Evolutionary conservation across 177 flowering plant species (phyloP), one percentile per base, ranked within the genome.

Genomic region (Vitis hybrid): DNA sequence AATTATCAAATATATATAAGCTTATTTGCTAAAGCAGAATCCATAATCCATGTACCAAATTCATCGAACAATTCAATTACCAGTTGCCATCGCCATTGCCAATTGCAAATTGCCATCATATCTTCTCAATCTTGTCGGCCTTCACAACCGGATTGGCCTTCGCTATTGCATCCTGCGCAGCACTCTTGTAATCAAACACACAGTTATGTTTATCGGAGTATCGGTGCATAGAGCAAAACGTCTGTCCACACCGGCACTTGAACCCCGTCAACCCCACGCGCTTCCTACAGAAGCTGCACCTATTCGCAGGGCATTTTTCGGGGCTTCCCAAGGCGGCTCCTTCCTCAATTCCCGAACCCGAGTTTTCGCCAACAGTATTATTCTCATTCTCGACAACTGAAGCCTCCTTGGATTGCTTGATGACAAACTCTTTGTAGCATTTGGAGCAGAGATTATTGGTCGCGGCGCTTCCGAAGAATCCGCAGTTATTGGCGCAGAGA

Each of bases 251-350:
- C 62, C 81, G 62, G 72, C 91, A 88, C 73, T 81, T 82, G 62
- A 86, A 88, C 12, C 89, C 89, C 1, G 86, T 78, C 56, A 88
- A 62, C 15, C 91, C 91, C 6, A 86, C 86, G 52, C 82, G 70
- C 77, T 88, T 86, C 49, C 54, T 75, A 66, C 88, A 86, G 46
- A 67, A 60, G 52, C n/a, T 59, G 74, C 90, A 86, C 49, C 86
- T 61, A 46, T 86, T 86, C 2, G 82, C 64, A 10, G 74, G 67
- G 55, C 49, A 72, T 14, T 50, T 73, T 63, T 19, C 66, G 15
- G 67, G 74, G 16, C 60, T 74, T 66, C 19, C 80, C 51, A 70
- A 64, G 50, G 72, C 60, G 10, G 67, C 27, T n/a, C 62, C 83
- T 70, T 69, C 80, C 32, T 60, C 71, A 11, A n/a, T 48, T n/a